phyloP scores from a whole-genome alignment of 768 basidiomycete species.

The Auriscalpium microsporum region DNA sequence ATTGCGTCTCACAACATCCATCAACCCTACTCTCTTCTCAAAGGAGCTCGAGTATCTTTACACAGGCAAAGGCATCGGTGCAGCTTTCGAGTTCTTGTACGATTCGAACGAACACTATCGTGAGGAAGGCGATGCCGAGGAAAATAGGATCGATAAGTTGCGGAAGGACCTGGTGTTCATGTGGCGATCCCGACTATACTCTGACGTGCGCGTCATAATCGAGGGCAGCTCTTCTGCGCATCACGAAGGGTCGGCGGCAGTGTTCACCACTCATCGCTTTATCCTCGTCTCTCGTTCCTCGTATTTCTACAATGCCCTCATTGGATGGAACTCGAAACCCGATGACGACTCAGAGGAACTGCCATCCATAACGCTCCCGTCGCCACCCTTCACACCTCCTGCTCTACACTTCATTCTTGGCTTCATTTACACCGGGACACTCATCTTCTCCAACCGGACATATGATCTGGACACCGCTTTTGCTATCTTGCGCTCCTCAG shows the following conservation, averaged over 20 bases:
- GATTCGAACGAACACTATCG: conserved; percentile 40
- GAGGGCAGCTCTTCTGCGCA: conserved; percentile 54
- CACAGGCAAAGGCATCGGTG: conserved; percentile 83
- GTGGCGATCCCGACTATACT: conserved; percentile 93
- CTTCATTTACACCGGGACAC: conserved; percentile 91
- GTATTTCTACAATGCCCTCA: conserved; percentile 79
- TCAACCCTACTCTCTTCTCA: conserved; percentile 74
- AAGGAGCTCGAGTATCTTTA: conserved; percentile 94
- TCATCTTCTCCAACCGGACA: conserved; percentile 84
- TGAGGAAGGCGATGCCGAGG: conserved; percentile 40
- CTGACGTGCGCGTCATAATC: conserved; percentile 80
- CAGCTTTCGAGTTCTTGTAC: conserved; percentile 82
- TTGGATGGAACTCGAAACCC: conserved; percentile 46
- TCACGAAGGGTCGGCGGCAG: conserved; percentile 64
- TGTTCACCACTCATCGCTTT: conserved; percentile 91
- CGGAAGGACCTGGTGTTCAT: conserved; percentile 92
- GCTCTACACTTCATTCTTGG: conserved; percentile 91
- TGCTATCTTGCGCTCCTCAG: conserved; percentile 75
- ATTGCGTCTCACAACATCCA: conserved; percentile 56
- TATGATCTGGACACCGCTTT: conserved; percentile 92
- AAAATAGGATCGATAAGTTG: conserved; percentile 69
- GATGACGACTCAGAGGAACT: conserved; percentile 33
- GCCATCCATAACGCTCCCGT: conserved; percentile 64
- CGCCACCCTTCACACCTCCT: conserved; percentile 91
- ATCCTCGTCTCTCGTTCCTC: conserved; percentile 83